Evolutionary conservation across 2,329 filamentous ascomycete species (phyloP).

Genomic region (Microsporum audouinii): DNA sequence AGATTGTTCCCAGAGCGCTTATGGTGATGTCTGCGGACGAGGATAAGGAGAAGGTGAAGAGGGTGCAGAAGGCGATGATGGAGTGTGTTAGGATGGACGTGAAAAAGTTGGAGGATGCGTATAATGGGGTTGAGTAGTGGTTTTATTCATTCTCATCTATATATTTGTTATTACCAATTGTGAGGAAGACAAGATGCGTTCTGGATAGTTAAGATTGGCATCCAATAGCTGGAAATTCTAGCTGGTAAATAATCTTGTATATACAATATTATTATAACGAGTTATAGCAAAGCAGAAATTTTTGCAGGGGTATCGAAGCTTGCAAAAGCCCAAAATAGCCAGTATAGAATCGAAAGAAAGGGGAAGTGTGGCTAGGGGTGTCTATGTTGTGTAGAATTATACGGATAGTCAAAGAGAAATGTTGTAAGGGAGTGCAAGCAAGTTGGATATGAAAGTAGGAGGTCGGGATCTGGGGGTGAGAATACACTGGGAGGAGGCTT

Average conservation of each 20-base stretch:
- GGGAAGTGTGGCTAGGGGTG: not conserved
- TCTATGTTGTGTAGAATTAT: not conserved
- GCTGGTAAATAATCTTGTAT: not conserved
- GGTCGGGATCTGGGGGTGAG: not conserved
- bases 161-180: not conserved
- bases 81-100: slow-evolving; percentile 37
- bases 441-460: not conserved
- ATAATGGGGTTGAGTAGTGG: slow-evolving; percentile 15
- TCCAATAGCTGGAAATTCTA: not conserved
- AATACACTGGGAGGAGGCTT: not conserved
- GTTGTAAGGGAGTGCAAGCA: not conserved
- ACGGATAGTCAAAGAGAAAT: not conserved
- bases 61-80: slow-evolving; percentile 30
- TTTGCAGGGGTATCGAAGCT: slow-evolving; percentile 1
- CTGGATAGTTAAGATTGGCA: not conserved
- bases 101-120: slow-evolving; percentile 28
- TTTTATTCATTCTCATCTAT: too few species aligned
- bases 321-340: not conserved
- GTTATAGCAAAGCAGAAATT: not conserved
- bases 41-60: slow-evolving; percentile 24
- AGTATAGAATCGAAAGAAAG: not conserved
- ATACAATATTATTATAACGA: not conserved
- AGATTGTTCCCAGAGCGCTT: slow-evolving; percentile 34
- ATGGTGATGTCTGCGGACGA: slow-evolving; percentile 26
- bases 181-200: too few species aligned